Conservation (phyloP, 2,329 filamentous ascomycete species). For the Thielaviopsis punctulata region DNA sequence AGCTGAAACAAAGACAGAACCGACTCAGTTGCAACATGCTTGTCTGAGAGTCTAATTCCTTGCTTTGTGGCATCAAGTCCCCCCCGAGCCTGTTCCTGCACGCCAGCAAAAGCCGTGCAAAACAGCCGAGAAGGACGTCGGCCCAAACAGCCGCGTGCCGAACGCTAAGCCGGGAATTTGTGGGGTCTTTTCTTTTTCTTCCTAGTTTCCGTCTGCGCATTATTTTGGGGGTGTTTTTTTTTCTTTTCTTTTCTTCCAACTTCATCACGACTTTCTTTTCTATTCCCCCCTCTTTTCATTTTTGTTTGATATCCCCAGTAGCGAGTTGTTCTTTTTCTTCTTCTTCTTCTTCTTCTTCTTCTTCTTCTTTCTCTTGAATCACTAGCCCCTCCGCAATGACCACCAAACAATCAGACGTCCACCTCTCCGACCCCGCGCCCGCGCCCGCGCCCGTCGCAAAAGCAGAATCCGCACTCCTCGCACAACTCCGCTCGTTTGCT, state of each 20-base stretch:
- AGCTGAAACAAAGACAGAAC: neutral
- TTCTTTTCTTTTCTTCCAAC: neutral
- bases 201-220: neutral
- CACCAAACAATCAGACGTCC: constrained; percentile 13
- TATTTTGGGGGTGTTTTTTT: neutral
- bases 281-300: too few relatives aligned
- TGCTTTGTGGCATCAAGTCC: neutral
- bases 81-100: neutral
- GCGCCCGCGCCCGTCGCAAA: constrained; percentile 15
- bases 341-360: neutral
- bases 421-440: constrained; percentile 14
- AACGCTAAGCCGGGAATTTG: neutral
- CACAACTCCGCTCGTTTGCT: constrained; percentile 59
- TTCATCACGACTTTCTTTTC: neutral
- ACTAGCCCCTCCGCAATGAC: neutral
- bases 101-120: neutral
- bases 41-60: neutral
- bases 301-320: too few relatives aligned
- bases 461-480: constrained; percentile 19
- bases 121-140: neutral
- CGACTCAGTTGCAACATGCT: neutral
- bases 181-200: neutral
- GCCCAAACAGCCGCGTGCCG: constrained; percentile 3
- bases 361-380: neutral
- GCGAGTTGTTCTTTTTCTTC: neutral